Conservation (phyloP, 306 rosid species). For the Citrullus amarus region DNA sequence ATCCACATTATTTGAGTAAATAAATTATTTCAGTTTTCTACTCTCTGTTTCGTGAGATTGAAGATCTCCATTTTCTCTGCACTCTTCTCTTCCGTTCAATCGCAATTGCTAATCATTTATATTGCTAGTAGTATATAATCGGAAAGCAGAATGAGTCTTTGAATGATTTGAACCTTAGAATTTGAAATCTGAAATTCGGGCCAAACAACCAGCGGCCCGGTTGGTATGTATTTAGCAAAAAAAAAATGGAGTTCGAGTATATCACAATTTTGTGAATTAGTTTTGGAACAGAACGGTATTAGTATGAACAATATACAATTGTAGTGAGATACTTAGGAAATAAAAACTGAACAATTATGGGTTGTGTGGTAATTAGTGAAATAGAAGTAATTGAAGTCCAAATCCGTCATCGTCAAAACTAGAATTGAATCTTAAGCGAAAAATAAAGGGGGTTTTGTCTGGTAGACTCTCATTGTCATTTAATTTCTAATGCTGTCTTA, state of each 20-base stretch:
- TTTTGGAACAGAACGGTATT: no score
- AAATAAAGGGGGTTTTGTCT: not conserved
- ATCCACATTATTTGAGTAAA: slow-evolving; percentile 3
- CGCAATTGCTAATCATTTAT: not conserved
- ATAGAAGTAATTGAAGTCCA: not conserved
- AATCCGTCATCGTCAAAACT: not conserved
- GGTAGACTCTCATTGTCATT: not conserved
- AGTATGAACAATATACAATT: no score
- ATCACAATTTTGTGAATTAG: no score
- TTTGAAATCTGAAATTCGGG: not conserved
- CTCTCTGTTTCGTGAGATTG: not conserved
- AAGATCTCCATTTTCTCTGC: not conserved
- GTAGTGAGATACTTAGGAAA: no score
- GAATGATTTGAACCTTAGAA: not conserved
- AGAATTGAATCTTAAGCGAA: not conserved
- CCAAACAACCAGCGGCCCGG: not conserved
- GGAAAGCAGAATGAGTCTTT: not conserved
- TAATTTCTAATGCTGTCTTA: no score
- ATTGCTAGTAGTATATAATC: not conserved
- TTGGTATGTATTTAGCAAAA: no score
- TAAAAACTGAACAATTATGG: no score
- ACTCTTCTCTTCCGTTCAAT: not conserved
- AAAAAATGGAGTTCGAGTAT: no score
- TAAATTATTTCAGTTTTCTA: not conserved
- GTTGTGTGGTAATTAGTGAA: not conserved